Evolutionary conservation across 2,329 filamentous ascomycete genomes (phyloP).

Genomic region (Talaromyces sp.): DNA sequence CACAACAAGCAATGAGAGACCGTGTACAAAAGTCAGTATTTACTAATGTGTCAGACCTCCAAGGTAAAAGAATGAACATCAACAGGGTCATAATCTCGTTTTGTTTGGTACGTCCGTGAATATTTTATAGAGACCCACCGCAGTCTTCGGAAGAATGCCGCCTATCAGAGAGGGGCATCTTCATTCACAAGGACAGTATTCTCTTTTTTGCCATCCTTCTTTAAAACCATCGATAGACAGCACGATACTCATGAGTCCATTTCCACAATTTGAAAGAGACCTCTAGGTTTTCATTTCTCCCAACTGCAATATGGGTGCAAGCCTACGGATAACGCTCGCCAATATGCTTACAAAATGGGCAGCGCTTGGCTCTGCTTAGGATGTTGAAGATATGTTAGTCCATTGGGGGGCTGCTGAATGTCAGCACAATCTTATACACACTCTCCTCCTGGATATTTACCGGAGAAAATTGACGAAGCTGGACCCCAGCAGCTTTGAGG

Average conservation of each 20-base stretch:
- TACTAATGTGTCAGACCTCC: not conserved
- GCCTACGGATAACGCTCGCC: not conserved
- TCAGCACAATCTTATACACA: conserved; percentile 17
- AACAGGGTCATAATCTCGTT: not conserved
- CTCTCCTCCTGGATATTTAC: conserved; percentile 43
- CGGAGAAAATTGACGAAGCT: conserved; percentile 80
- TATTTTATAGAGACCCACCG: conserved; percentile 15
- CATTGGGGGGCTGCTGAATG: conserved; percentile 56
- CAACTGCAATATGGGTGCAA: not conserved
- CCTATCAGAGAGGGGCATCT: conserved; percentile 13
- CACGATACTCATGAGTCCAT: not conserved
- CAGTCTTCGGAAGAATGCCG: conserved; percentile 1
- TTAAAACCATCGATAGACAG: not conserved
- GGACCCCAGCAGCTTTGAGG: conserved; percentile 77
- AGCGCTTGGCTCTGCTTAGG: not conserved
- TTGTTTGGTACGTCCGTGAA: conserved; percentile 5
- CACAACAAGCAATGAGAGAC: not conserved
- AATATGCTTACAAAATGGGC: conserved; percentile 10
- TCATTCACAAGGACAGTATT: not conserved
- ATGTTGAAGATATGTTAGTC: conserved; percentile 58
- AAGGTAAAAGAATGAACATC: not conserved
- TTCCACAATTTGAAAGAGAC: not conserved
- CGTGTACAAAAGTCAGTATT: not conserved
- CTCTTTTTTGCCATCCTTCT: not conserved
- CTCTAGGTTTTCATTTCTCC: not conserved